Percentiles rank a stretch among this genome's conserved stretches.
Conservation (phyloP, 2,329 filamentous ascomycete species). For the Ceratocystis albifundus region DNA sequence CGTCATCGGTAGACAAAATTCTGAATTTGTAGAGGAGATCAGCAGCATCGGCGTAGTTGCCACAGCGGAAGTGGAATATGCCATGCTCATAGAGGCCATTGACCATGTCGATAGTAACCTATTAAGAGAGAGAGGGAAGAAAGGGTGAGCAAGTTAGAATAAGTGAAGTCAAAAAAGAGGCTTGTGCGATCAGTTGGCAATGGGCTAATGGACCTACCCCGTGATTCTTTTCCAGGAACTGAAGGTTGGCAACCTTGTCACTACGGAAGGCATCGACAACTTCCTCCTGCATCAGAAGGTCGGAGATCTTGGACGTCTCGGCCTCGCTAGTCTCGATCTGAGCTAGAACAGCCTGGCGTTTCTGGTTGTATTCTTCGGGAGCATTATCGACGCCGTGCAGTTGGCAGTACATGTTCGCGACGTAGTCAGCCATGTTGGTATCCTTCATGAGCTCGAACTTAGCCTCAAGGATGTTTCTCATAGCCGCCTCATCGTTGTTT, state of each 20-base stretch:
- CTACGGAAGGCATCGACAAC: constrained; percentile 83
- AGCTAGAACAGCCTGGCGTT: constrained; percentile 77
- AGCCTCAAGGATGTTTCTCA: constrained; percentile 63
- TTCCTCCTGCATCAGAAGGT: constrained; percentile 74
- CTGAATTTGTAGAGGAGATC: constrained; percentile 97
- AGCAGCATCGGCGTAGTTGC: constrained; percentile 78
- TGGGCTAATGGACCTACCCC: constrained; percentile 41
- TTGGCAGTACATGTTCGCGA: constrained; percentile 81
- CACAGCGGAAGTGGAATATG: constrained; percentile 95
- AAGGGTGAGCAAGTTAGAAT: not conserved
- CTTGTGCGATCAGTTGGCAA: not conserved
- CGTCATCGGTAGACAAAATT: constrained; percentile 94
- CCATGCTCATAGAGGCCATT: constrained; percentile 92
- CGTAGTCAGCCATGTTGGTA: constrained; percentile 98
- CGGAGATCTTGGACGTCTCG: constrained; percentile 77
- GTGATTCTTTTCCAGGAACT: constrained; percentile 93
- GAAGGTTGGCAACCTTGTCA: constrained; percentile 98
- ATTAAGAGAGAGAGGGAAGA: constrained; percentile 15
- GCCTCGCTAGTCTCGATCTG: constrained; percentile 74
- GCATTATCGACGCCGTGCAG: constrained; percentile 67
- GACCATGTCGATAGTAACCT: constrained; percentile 89
- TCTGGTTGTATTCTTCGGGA: constrained; percentile 76
- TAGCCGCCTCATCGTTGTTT: constrained; percentile 46
- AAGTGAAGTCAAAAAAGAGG: not conserved
- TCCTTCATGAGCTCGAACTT: constrained; percentile 80